Base-by-base conservation (phyloP, 805 yeast species). In the Sugiyamaella mastotermitis region DNA sequence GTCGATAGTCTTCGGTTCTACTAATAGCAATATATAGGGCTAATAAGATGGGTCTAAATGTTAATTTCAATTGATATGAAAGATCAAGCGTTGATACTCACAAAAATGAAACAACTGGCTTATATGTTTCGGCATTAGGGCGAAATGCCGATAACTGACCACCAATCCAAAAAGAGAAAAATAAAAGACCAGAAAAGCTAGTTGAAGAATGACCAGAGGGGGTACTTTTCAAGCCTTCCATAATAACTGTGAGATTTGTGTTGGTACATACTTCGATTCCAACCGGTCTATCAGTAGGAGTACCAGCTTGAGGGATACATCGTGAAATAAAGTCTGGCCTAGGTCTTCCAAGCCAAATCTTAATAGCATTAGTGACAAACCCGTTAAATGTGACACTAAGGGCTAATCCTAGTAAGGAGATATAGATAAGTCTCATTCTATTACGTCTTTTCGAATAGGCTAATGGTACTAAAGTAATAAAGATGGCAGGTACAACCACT, bases 281-380 rank as follows among this genome's bases (percentile, higher is more conserved):
- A 11, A 60, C 58, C 20, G 53, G 51, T 14, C 31, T 47, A 40
- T 55, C 50, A 8, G 62, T 49, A 1, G 87, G 80, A 0, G 88
- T 70, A 35, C 65, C 78, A 1, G 61, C 42, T 9, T 62, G 64
- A 3, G 96, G 96, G 15, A 69, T 55, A 58, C 97, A 90, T 49
- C 97, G 71, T 4, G 87, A 84, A 37, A 90, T 61, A 56, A 88
- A 84, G 60, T 90, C 98, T 0, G 98, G 98, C 43, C 98, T 69
- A 45, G 81, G 84, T 55, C 96, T 73, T 3, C 96, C 97, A 39
- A 90, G 75, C 76, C 83, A 77, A 54, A 81, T 78, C 63, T 90
- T 90, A 43, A 85, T 56, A 11, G 79, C 64, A 52, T 85, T 85
- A 3, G 95, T 84, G 36, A 82, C 52, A 20, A 80, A 64, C 29